Percentiles rank a stretch among this genome's conserved stretches.
These are phyloP conservation scores for Colletotrichum sp. DNA, from an alignment of 2,329 filamentous ascomycete species.

Conservation along the genomic window DNA sequence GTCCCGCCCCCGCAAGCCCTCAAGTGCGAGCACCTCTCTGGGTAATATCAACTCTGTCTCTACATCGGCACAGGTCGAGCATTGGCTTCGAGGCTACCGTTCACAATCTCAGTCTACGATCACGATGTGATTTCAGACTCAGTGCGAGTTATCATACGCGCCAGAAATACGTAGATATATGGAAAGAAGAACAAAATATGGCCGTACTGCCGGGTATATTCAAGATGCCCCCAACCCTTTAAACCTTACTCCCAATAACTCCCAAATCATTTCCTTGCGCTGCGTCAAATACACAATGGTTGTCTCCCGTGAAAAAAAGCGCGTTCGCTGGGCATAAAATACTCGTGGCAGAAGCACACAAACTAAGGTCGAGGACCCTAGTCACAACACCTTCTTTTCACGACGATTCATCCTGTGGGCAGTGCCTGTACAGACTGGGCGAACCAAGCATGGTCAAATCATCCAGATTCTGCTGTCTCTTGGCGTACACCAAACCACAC, in stretches of 20 bases:
- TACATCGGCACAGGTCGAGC: too few species aligned
- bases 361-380: accelerated
- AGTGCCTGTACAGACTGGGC: not conserved
- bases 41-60: too few species aligned
- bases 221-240: not conserved
- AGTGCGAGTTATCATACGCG: not conserved
- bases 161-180: not conserved
- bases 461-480: not conserved
- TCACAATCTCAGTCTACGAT: too few species aligned
- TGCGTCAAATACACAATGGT: too few species aligned
- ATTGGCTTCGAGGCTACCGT: too few species aligned
- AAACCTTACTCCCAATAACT: too few species aligned
- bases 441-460: not conserved
- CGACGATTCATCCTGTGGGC: not conserved
- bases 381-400: not conserved
- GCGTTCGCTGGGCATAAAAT: too few species aligned
- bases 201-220: not conserved
- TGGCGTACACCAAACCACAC: not conserved
- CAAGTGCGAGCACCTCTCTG: not conserved
- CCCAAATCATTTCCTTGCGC: too few species aligned
- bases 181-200: not conserved
- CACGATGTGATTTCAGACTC: not conserved
- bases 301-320: too few species aligned
- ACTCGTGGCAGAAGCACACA: not conserved
- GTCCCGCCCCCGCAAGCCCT: not conserved